These are phyloP conservation scores for Gracilaria caudata DNA, from an alignment of 23 red algal genomes.

Conservation along the genomic window DNA sequence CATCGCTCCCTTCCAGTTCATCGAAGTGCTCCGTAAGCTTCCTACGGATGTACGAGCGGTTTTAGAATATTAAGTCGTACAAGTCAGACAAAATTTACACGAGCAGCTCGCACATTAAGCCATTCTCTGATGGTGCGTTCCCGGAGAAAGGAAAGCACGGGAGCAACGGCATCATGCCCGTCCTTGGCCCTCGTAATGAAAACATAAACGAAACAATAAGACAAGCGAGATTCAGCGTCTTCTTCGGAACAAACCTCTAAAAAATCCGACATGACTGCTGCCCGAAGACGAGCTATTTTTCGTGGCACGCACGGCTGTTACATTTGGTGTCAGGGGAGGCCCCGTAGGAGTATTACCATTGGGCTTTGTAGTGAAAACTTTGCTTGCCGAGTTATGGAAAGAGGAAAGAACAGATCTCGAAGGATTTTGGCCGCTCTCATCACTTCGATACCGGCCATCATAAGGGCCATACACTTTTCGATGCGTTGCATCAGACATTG, in stretches of 20 bases:
- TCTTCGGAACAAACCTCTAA: constrained; percentile 60
- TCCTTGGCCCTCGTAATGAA: background rate
- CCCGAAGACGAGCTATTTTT: constrained; percentile 15
- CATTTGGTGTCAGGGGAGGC: background rate
- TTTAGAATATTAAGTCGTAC: background rate
- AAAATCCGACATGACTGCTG: constrained; percentile 37
- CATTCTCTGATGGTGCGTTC: background rate
- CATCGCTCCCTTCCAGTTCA: background rate
- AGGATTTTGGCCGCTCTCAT: background rate
- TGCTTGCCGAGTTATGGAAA: constrained; percentile 46
- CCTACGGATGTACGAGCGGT: background rate
- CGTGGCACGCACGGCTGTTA: background rate
- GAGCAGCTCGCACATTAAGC: constrained; percentile 11
- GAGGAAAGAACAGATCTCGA: constrained; percentile 22
- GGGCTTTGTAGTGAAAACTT: constrained; percentile 43
- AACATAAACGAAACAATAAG: background rate
- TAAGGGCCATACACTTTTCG: constrained; percentile 2
- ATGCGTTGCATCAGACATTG: constrained; percentile 58
- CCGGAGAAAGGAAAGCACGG: background rate
- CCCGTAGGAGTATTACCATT: background rate
- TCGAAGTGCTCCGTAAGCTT: background rate
- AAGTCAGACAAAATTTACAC: constrained; percentile 24
- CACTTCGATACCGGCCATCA: constrained; percentile 15
- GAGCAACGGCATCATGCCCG: too few relatives aligned
- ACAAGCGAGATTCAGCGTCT: constrained; percentile 32